Evolutionary conservation across 169 alveolate species (phyloP).

Genomic region (Plasmodium gaboni): DNA sequence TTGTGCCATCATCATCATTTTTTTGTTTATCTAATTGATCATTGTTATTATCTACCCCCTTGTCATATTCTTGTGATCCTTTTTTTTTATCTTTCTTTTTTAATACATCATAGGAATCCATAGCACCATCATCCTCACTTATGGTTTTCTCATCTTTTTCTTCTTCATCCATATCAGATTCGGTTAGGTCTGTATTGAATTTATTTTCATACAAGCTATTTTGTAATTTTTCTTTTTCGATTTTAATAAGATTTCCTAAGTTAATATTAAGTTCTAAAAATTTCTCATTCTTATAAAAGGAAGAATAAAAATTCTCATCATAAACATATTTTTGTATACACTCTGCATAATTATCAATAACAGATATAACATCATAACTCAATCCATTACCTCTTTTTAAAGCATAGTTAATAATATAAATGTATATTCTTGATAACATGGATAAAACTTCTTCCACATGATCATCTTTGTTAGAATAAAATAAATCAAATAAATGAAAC

Average conservation of each 20-base stretch:
- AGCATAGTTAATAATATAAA: constrained; percentile 37
- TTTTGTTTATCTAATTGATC: not conserved
- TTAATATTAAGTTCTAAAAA: constrained; percentile 24
- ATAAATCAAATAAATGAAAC: constrained; percentile 35
- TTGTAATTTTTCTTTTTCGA: constrained; percentile 44
- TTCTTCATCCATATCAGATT: constrained; percentile 19
- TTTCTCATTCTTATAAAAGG: constrained; percentile 50
- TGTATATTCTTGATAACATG: constrained; percentile 26
- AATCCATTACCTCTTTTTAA: constrained; percentile 22
- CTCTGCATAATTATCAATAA: constrained; percentile 60
- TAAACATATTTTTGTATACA: constrained; percentile 61
- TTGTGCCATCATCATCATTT: not conserved
- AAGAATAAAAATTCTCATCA: constrained; percentile 25
- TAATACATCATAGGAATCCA: no score
- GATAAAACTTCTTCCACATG: constrained; percentile 35
- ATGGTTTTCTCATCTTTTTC: not conserved
- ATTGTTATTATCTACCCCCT: no score
- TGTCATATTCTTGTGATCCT: no score
- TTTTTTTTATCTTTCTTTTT: no score
- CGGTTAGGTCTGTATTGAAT: not conserved
- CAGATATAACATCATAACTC: constrained; percentile 24
- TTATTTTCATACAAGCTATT: not conserved
- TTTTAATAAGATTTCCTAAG: constrained; percentile 43
- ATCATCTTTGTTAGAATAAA: constrained; percentile 11
- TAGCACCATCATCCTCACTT: not conserved